Evolutionary conservation across 805 yeast genomes (phyloP), one percentile per base, ranked within the genome.

Genomic region (Zygosaccharomyces bisporus): DNA sequence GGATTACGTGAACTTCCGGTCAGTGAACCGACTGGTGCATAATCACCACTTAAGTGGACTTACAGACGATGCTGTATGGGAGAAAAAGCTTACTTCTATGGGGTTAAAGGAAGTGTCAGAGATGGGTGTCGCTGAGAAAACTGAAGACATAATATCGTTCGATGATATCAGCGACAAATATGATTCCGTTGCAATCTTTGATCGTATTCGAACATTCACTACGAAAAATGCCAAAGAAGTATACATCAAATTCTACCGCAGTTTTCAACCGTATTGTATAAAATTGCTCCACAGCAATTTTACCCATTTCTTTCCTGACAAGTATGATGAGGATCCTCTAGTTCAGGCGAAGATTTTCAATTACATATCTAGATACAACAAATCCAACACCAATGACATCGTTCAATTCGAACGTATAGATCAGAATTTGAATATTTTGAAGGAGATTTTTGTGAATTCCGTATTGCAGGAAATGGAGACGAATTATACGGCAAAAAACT

Each of bases 371-470:
- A 45, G 38, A 17, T 63, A 50, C 39, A 57, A 55, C 38, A 38
- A 50, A 12, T 55, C 58, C 6, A 57, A 56, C 36, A 31, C 23
- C 4, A 53, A 50, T 31, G 62, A 56, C 44, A 29, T 16, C 20
- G 44, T 49, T 2, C 50, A 50, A 18, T 60, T 38, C 39, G 46
- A 36, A 7, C 50, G 50, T 31, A 50, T 55, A 3, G 40, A 49
- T 13, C 55, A 53, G n/a, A 54, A 58, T 29, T 43, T 55, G 10
- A 52, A 49, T 12, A 52, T 61, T 23, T 38, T 63, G 7, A 56
- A 55, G 41, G 91, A 83, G 55, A 69, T 86, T 14, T 86, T 87
- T 57, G 82, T 83, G 32, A 83, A 76, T 57, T 86, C 93, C 0
- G 72, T 84, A 6, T 60, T 86, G 12, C 64, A 79, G 36, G 95